phyloP scores from a whole-genome alignment of 2,329 filamentous ascomycete genomes.

The Penicillium fuscoglaucum region DNA sequence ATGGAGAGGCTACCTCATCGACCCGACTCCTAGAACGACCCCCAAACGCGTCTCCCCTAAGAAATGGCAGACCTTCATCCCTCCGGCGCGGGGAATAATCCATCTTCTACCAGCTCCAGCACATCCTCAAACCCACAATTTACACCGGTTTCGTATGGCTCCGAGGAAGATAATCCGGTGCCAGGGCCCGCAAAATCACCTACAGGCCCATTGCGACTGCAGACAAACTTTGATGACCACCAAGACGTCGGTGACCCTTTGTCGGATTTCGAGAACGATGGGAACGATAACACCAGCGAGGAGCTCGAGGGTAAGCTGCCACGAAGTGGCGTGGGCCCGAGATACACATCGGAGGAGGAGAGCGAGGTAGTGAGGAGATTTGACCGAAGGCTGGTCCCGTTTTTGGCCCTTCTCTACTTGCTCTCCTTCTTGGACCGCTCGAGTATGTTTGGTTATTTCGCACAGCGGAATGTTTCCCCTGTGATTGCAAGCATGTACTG shows the following conservation, averaged over 20 bases:
- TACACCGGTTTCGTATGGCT: slow-evolving; percentile 38
- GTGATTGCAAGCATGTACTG: slow-evolving; percentile 10
- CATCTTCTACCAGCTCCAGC: slow-evolving; percentile 28
- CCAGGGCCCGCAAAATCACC: slow-evolving; percentile 19
- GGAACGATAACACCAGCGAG: slow-evolving; percentile 32
- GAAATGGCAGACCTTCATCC: slow-evolving; percentile 30
- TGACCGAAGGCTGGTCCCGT: slow-evolving; percentile 73
- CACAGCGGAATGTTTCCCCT: not conserved
- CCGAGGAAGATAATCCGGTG: slow-evolving; percentile 26
- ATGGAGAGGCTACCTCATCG: not conserved
- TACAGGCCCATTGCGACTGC: slow-evolving; percentile 30
- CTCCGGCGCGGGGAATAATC: slow-evolving; percentile 29
- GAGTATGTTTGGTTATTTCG: slow-evolving; percentile 56
- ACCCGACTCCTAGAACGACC: not conserved
- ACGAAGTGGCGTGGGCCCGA: slow-evolving; percentile 27
- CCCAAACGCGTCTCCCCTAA: not conserved
- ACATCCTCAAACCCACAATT: slow-evolving; percentile 31
- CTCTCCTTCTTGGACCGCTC: slow-evolving; percentile 83
- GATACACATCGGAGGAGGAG: slow-evolving; percentile 66
- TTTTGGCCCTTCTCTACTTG: slow-evolving; percentile 80
- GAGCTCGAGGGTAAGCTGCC: slow-evolving; percentile 22
- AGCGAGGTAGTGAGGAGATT: slow-evolving; percentile 69
- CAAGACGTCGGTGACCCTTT: slow-evolving; percentile 19
- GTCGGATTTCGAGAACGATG: slow-evolving; percentile 28
- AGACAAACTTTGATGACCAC: slow-evolving; percentile 35